Base-by-base conservation (phyloP, 768 basidiomycete genomes). In the Boletus patriciae region DNA sequence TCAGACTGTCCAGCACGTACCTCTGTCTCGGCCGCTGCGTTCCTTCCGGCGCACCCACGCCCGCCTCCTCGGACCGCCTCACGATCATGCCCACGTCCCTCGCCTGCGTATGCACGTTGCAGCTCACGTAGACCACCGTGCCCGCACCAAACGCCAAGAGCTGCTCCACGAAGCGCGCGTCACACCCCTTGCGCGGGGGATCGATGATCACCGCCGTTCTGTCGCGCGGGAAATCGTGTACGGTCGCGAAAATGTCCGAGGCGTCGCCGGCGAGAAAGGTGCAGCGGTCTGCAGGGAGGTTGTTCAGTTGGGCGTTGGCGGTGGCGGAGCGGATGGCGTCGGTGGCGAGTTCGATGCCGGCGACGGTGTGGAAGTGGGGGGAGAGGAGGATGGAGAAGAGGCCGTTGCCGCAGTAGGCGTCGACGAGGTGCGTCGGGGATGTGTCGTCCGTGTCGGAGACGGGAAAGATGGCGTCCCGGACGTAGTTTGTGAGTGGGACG, bases 121-220 rank as follows among this genome's bases (percentile, higher is more conserved):
- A 97, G 67, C 90, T 93, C 54, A 98, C 92, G 66, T 97, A 97
- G 48, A 94, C 90, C 59, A 95, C 79, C 29, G 82, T 83, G 53
- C 76, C 73, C 13, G 87, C 78, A 37, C 84, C 74, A 73, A 98
- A 90, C 7, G 66, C 70, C 49, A 95, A 66, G 36, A 97, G 72
- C 74, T 98, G 96, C 40, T 80, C 72, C 40, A 98, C 78, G 60
- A 92, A 92, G 23, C 76, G 73, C 44, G 84, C 82, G 71, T 96
- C 94, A 66, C 92, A 96, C 21, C 97, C 97, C 71, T 98, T 98
- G 60, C 96, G 79, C 7, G 96, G 97, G 1, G 97, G 97, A 70
- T 99, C 90, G 68, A 92, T 85, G 42, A 94, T 73, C 46, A 94
- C 77, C 6, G 81, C 90, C 9, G 92, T 91, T 54, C 76, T 11